These are phyloP conservation scores for Curvularia hawaiiensis DNA, from an alignment of 2,329 filamentous ascomycete species.

Conservation along the genomic window DNA sequence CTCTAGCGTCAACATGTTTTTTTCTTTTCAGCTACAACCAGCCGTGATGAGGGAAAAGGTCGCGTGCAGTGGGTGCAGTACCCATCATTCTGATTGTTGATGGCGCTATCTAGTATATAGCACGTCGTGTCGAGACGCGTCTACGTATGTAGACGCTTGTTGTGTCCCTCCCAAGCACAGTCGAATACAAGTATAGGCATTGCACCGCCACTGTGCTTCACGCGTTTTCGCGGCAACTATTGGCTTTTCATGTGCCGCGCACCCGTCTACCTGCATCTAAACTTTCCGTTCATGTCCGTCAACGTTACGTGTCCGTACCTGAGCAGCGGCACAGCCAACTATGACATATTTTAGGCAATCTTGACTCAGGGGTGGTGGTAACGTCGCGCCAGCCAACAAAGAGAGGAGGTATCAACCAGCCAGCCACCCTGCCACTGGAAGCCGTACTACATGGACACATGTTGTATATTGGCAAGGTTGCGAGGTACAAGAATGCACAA, in stretches of 20 bases:
- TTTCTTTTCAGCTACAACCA: neutral
- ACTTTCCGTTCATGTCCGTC: conserved; percentile 8
- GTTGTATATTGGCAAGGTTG: conserved; percentile 13
- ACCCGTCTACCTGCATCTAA: conserved; percentile 7
- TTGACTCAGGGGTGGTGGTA: conserved; percentile 1
- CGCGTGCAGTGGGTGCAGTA: neutral
- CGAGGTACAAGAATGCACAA: conserved; percentile 8
- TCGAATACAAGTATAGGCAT: conserved; percentile 1
- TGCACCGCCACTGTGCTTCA: conserved; percentile 14
- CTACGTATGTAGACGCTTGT: neutral
- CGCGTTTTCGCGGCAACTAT: conserved; percentile 1
- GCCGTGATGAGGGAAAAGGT: conserved; percentile 5
- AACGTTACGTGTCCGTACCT: conserved; percentile 14
- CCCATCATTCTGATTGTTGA: neutral
- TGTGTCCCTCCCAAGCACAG: conserved; percentile 1
- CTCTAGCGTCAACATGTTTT: conserved; percentile 8
- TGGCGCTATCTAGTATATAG: neutral
- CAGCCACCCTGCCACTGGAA: neutral
- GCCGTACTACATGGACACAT: conserved; percentile 6
- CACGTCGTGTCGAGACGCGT: neutral
- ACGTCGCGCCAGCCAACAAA: neutral
- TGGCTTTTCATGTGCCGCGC: conserved; percentile 8
- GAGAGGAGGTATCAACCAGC: neutral
- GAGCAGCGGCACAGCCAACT: conserved; percentile 1
- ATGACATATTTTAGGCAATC: conserved; percentile 11